Evolutionary conservation across 2,329 filamentous ascomycete species (phyloP), one percentile per base, ranked within the genome.

Genomic region (Arachnomyces sp.): DNA sequence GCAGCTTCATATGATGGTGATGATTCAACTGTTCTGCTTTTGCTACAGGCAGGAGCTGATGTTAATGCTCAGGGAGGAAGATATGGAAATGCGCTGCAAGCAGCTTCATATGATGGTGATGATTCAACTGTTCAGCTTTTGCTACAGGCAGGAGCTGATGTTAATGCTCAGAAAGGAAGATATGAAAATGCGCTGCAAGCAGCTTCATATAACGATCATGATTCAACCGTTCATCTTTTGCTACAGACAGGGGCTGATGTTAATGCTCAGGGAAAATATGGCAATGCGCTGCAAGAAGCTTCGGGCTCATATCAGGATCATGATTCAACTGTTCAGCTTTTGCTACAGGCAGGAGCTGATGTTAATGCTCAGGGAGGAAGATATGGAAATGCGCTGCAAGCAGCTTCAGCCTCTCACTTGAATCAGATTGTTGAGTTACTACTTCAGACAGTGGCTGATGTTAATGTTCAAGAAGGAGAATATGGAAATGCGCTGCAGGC

Each of bases 261-360:
- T 16, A 43, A 43, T 15, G 16, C 29, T n/a, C 35, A 18, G 15
- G 34, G 42, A 21, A 7, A 36, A 9, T 45, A 43, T 32, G 38
- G 3, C 16, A 44, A 36, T 39, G 48, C 44, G 30, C 40, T 51
- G 7, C 34, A 42, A 8, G 47, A 43, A 12, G 47, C 50, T 44
- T 44, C 42, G 21, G 40, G 29, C n/a, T 7, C 35, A 9, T 13
- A 32, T 12, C n/a, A 45, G 29, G n/a, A n/a, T n/a, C n/a, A n/a
- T n/a, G n/a, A n/a, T n/a, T n/a, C n/a, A n/a, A 43, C 40, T 11
- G 36, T 41, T 5, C 1, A 43, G 31, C 3, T 45, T 11, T 33
- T 53, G 7, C 36, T 51, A 11, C 31, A 44, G 8, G 32, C 38
- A 2, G 44, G 42, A 13, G 47, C 41, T 31, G 38, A 48, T 31